Evolutionary conservation across 768 basidiomycete species (phyloP).

Genomic region (Tulasnella sp.): DNA sequence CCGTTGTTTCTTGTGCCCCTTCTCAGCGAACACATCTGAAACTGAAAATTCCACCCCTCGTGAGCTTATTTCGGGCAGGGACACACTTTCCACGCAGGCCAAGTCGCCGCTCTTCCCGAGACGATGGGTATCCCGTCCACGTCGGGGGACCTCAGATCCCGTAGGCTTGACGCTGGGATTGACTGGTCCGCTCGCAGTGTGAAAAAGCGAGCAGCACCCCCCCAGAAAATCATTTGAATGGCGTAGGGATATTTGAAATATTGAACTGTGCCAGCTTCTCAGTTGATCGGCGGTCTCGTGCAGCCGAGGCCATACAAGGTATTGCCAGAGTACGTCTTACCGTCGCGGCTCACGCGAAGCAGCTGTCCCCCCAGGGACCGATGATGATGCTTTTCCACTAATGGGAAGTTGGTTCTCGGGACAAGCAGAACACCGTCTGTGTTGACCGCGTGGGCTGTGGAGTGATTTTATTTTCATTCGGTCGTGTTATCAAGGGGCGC

Average conservation of each 20-base stretch:
- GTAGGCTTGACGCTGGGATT: background rate
- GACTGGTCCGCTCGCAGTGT: background rate
- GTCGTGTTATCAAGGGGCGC: slow-evolving; percentile 1
- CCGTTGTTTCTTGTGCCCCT: background rate
- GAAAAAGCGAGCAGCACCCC: too few relatives aligned
- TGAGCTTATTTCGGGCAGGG: slow-evolving; percentile 7
- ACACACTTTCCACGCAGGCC: background rate
- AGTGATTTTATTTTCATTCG: background rate
- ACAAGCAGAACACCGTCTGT: slow-evolving; percentile 16
- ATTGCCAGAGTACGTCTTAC: background rate
- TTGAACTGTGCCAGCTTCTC: slow-evolving; percentile 2
- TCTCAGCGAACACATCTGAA: background rate
- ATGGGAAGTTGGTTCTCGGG: background rate
- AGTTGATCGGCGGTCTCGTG: slow-evolving; percentile 17
- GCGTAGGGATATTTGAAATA: background rate
- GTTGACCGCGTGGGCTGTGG: slow-evolving; percentile 20
- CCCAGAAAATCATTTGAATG: background rate
- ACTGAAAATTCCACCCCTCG: background rate
- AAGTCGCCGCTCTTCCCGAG: slow-evolving; percentile 15
- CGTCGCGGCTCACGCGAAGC: background rate
- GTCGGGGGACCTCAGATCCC: background rate
- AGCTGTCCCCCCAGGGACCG: background rate
- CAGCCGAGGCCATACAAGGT: background rate
- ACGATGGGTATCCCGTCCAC: background rate
- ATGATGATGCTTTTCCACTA: background rate